A percentile compares a stretch with the other conserved stretches of the same genome.
These are phyloP conservation scores for Pyrrhoderma lamaoense DNA, from an alignment of 1,284 basidiomycete genomes.

Conservation along the genomic window DNA sequence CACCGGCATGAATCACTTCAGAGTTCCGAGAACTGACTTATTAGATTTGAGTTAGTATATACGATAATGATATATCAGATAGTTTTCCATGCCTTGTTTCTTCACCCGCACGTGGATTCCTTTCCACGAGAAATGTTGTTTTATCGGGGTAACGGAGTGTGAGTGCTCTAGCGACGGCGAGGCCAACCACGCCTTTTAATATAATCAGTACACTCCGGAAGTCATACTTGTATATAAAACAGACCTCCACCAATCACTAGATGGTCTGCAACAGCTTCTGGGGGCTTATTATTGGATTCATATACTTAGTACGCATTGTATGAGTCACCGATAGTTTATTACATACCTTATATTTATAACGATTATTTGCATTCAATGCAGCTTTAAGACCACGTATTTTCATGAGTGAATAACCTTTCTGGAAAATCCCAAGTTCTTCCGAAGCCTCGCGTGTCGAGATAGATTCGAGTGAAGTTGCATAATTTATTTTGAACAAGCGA, in stretches of 20 bases:
- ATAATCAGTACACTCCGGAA: neutral
- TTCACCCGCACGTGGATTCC: slow-evolving; percentile 66
- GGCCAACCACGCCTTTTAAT: slow-evolving; percentile 70
- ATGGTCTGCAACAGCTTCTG: slow-evolving; percentile 79
- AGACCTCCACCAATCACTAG: slow-evolving; percentile 87
- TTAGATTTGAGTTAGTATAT: neutral
- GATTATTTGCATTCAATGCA: slow-evolving; percentile 54
- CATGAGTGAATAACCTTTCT: slow-evolving; percentile 6
- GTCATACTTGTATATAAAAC: slow-evolving; percentile 16
- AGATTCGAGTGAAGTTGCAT: no score
- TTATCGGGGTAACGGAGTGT: slow-evolving; percentile 60
- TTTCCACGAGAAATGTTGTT: slow-evolving; percentile 82
- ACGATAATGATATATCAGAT: neutral
- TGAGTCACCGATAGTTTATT: neutral
- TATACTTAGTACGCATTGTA: neutral
- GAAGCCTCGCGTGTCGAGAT: no score
- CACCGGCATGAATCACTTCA: slow-evolving; percentile 91
- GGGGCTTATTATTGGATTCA: slow-evolving; percentile 37
- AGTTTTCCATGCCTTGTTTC: slow-evolving; percentile 63
- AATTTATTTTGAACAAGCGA: no score
- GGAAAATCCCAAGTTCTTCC: no score
- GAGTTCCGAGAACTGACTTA: slow-evolving; percentile 79
- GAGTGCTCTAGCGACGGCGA: slow-evolving; percentile 79
- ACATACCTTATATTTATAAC: slow-evolving; percentile 53
- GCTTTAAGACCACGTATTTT: slow-evolving; percentile 45